Evolutionary conservation across 495 filamentous ascomycete genomes (phyloP), one percentile per base, ranked within the genome.

Genomic region (Daldinia grandis): DNA sequence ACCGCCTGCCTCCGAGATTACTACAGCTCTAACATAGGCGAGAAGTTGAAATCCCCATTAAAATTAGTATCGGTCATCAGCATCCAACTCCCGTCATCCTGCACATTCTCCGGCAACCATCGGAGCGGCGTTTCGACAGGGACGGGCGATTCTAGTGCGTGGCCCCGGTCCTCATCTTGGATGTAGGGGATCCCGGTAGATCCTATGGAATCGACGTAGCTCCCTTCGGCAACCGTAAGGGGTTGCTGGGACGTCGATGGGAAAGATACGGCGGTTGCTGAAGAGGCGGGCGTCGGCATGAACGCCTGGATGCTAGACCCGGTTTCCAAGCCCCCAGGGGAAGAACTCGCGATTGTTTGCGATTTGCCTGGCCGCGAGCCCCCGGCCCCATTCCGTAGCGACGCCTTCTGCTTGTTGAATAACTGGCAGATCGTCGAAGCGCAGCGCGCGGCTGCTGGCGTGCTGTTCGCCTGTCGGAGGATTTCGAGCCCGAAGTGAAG

Each of bases 401-500:
- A 47, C 3, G 42, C 17, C 4, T 47, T 47, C 15, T 47, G 42
- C 42, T 24, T 47, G 19, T 21, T 24, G 42, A 47, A 47, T 12
- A 47, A 5, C 19, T 47, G 42, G 5, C 42, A 47, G 8, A 47
- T 24, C 3, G 42, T 47, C 42, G 42, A 47, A 1, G 42, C 42
- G 9, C 42, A 47, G 17, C 42, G 42, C 3, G 49, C 60, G 0
- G 60, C 60, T 6, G 49, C 60, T 4, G 60, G 60, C 2, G 60
- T 63, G 49, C 60, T 63, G 14, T 63, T 63, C 9, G 60, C 60
- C 49, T 63, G 60, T 15, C 60, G 30, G 14, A 63, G 50, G 1
- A 63, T 63, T 21, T 63, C 60, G 4, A 63, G 60, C 27, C 60
- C 60, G 33, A 63, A 63, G 35, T 63, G 60, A 27, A 63, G 47